phyloP scores from a whole-genome alignment of 345 rosid species.

The Populus simonii region DNA sequence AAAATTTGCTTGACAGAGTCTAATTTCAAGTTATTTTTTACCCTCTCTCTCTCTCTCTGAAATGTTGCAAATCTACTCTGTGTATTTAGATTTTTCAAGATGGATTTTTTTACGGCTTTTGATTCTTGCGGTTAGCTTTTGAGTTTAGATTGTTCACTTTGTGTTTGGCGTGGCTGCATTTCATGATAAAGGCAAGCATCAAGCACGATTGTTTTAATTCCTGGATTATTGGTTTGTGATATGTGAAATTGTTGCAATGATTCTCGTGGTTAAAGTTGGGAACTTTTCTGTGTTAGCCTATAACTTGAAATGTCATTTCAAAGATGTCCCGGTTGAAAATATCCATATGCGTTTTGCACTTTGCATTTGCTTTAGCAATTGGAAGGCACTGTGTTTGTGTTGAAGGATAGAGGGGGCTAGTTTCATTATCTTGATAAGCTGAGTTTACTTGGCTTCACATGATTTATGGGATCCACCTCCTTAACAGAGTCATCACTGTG shows the following conservation, averaged over 20 bases:
- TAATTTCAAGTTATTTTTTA: background rate
- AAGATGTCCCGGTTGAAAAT: background rate
- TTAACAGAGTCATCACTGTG: background rate
- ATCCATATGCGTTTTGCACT: background rate
- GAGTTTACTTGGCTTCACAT: constrained; percentile 2
- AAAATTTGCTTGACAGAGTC: background rate
- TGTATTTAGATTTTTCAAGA: background rate
- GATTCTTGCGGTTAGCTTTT: background rate
- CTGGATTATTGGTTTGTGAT: background rate
- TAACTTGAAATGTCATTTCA: background rate
- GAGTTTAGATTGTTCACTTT: background rate
- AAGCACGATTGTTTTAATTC: too few species aligned
- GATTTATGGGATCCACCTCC: background rate
- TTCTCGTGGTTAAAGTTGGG: background rate
- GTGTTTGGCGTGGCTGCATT: background rate
- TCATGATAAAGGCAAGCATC: background rate
- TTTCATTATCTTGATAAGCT: background rate
- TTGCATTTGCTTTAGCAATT: background rate
- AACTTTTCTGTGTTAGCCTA: background rate
- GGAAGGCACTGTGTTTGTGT: background rate
- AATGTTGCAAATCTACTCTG: background rate
- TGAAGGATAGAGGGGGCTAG: background rate
- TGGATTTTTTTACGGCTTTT: background rate
- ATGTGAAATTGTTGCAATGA: background rate
- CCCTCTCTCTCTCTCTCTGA: background rate